Evolutionary conservation across 2,329 filamentous ascomycete genomes (phyloP).

Genomic region (Alternaria infectoria): DNA sequence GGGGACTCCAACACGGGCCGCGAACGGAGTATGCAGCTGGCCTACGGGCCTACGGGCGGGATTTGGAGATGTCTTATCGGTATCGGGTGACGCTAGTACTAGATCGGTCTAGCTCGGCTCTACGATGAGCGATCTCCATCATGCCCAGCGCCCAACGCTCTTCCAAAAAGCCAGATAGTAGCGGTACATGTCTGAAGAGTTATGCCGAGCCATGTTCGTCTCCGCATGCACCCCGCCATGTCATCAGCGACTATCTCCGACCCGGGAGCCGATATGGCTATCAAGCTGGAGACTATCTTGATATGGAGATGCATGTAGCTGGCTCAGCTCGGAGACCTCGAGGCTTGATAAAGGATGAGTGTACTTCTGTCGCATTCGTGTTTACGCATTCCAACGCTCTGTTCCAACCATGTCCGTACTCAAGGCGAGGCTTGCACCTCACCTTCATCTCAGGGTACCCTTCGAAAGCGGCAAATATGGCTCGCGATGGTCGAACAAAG

Average conservation of each 20-base stretch:
- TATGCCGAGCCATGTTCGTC: not conserved
- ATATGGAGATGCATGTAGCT: not conserved
- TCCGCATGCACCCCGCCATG: not conserved
- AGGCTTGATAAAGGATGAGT: not conserved
- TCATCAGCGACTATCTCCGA: slow-evolving; percentile 27
- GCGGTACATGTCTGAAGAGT: not conserved
- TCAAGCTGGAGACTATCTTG: not conserved
- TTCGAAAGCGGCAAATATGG: slow-evolving; percentile 50
- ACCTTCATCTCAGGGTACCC: slow-evolving; percentile 48
- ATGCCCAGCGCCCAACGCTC: not conserved
- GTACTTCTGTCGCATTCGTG: not conserved
- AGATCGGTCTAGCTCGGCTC: not conserved
- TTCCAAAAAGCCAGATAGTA: too few relatives aligned
- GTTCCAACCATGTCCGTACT: slow-evolving; percentile 38
- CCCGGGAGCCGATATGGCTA: not conserved
- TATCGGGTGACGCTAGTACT: not conserved
- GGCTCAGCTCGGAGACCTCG: not conserved
- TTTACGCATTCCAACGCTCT: not conserved
- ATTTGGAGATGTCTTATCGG: slow-evolving; percentile 19
- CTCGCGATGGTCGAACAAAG: slow-evolving; percentile 58
- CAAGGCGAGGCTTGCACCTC: slow-evolving; percentile 47
- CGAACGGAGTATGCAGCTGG: slow-evolving; percentile 14
- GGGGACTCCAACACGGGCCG: not conserved
- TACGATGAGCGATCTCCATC: not conserved
- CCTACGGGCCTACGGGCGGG: slow-evolving; percentile 18